A percentile compares a stretch with the other conserved stretches of the same genome.
These are phyloP conservation scores for Microdochium trichocladiopsis DNA, from an alignment of 2,329 filamentous ascomycete species.

Conservation along the genomic window DNA sequence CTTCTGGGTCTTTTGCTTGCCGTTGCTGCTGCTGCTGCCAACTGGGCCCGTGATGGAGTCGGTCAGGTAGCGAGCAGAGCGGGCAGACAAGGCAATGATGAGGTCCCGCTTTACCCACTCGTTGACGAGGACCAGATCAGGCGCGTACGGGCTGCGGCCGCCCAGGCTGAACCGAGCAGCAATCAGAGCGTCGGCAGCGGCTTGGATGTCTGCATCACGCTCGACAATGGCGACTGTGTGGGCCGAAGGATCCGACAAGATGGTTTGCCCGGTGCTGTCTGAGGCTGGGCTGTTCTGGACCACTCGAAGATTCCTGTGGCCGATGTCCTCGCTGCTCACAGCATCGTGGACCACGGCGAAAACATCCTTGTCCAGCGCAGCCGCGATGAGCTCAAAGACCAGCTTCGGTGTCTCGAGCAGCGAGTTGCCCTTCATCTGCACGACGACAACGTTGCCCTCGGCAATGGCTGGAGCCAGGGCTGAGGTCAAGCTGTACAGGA, in stretches of 20 bases:
- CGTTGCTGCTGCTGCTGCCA: no score
- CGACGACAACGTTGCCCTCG: constrained; percentile 25
- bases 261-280: background rate
- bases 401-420: constrained; percentile 12
- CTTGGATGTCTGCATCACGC: constrained; percentile 45
- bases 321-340: constrained; percentile 3
- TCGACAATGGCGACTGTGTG: constrained; percentile 48
- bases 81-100: constrained; percentile 29
- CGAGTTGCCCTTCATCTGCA: constrained; percentile 16
- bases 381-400: constrained; percentile 14
- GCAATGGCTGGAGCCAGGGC: constrained; percentile 25
- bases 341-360: constrained; percentile 17
- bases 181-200: constrained; percentile 45
- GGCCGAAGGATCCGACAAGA: background rate
- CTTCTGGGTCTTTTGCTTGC: constrained; percentile 37
- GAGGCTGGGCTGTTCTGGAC: background rate
- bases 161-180: constrained; percentile 46
- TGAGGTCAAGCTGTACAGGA: constrained; percentile 21
- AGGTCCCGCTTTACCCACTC: constrained; percentile 52
- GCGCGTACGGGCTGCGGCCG: constrained; percentile 52
- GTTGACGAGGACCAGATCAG: constrained; percentile 58
- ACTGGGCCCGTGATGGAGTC: constrained; percentile 46
- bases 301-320: background rate
- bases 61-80: constrained; percentile 44
- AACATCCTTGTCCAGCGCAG: constrained; percentile 7